phyloP scores from a whole-genome alignment of 2,329 filamentous ascomycete species.

The Cladosporium velox region DNA sequence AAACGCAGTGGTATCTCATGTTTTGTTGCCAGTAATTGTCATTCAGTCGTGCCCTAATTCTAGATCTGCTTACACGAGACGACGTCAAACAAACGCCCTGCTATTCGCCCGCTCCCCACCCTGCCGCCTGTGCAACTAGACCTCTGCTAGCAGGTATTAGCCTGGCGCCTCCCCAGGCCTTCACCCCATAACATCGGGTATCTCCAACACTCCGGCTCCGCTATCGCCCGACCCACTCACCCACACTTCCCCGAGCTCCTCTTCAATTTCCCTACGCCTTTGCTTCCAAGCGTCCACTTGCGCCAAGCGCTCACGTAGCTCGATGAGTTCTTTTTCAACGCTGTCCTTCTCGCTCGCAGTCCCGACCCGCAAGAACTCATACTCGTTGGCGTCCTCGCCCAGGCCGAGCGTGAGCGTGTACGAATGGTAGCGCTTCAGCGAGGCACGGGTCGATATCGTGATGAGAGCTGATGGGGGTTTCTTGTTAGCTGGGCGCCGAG shows the following conservation, averaged over 20 bases:
- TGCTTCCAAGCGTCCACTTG: slow-evolving; percentile 84
- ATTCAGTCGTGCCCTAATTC: not conserved
- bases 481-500: slow-evolving; percentile 13
- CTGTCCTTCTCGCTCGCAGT: slow-evolving; percentile 90
- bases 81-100: slow-evolving; percentile 2
- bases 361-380: slow-evolving; percentile 92
- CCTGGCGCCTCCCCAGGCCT: slow-evolving; percentile 10
- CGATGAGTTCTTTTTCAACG: slow-evolving; percentile 85
- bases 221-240: slow-evolving; percentile 35
- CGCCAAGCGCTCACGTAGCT: slow-evolving; percentile 75
- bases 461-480: slow-evolving; percentile 66
- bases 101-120: slow-evolving; percentile 1
- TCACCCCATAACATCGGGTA: slow-evolving; percentile 14
- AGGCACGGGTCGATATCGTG: slow-evolving; percentile 91
- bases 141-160: not conserved
- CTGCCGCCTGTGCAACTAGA: slow-evolving; percentile 9
- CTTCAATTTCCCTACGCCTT: slow-evolving; percentile 72
- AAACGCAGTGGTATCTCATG: not conserved
- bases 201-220: slow-evolving; percentile 13
- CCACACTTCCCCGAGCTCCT: slow-evolving; percentile 70
- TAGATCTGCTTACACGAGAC: slow-evolving; percentile 11
- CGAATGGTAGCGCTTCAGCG: slow-evolving; percentile 92
- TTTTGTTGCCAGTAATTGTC: not conserved
- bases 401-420: slow-evolving; percentile 84
- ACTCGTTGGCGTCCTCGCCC: slow-evolving; percentile 78